Conservation (phyloP, 2,329 filamentous ascomycete species). For the Endocalyx cinctus region DNA sequence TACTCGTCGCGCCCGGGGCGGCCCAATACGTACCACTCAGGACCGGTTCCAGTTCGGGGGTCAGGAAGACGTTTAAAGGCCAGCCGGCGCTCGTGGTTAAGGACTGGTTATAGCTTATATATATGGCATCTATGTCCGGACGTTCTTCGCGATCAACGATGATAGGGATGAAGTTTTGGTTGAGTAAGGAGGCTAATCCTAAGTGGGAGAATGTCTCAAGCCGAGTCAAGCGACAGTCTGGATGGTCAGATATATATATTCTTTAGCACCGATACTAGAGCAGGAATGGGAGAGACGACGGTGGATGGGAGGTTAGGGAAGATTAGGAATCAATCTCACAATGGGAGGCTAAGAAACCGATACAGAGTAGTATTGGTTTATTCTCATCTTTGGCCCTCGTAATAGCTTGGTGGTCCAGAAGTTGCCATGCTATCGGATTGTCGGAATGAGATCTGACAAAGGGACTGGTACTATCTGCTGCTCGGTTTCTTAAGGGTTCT, state of each 20-base stretch:
- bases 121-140: constrained; percentile 89
- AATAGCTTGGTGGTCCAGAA: constrained; percentile 74
- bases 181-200: constrained; percentile 76
- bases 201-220: constrained; percentile 85
- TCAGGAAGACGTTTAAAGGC: constrained; percentile 96
- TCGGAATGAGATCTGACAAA: constrained; percentile 68
- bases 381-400: constrained; percentile 75
- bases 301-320: not conserved
- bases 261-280: constrained; percentile 5
- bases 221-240: constrained; percentile 86
- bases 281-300: not conserved
- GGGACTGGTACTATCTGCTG: constrained; percentile 40
- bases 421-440: constrained; percentile 88
- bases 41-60: constrained; percentile 85
- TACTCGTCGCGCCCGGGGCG: constrained; percentile 59
- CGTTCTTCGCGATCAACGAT: constrained; percentile 92
- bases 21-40: constrained; percentile 98
- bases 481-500: constrained; percentile 31
- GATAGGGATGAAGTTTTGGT: constrained; percentile 83
- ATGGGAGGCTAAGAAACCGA: constrained; percentile 93
- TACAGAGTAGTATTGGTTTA: constrained; percentile 86
- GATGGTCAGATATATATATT: no score
- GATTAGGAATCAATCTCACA: constrained; percentile 52
- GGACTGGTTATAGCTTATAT: constrained; percentile 97
- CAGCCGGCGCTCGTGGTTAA: constrained; percentile 87